Percentiles rank a stretch among this genome's conserved stretches.
These are phyloP conservation scores for Vicia faba DNA, from an alignment of 306 rosid genomes.

Conservation along the genomic window DNA sequence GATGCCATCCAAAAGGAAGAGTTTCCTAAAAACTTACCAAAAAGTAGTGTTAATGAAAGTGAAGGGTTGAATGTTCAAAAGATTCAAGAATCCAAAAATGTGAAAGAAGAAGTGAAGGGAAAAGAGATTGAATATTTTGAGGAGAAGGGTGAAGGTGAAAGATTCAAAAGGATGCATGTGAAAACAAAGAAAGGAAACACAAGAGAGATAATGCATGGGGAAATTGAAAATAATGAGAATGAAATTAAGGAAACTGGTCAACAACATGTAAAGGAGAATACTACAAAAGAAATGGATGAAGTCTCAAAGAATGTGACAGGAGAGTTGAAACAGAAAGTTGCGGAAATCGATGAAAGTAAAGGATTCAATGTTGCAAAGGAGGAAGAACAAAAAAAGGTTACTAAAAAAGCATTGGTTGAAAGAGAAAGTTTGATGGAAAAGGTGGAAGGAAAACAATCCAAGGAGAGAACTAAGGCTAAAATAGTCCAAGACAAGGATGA, in stretches of 20 bases:
- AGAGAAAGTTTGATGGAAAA: slow-evolving; percentile 19
- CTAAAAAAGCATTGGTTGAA: slow-evolving; percentile 12
- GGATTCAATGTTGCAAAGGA: background rate
- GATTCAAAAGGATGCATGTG: background rate
- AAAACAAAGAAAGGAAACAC: slow-evolving; percentile 14
- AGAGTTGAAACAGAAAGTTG: background rate
- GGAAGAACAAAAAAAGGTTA: slow-evolving; percentile 18
- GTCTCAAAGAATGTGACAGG: background rate
- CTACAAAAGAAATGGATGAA: slow-evolving; percentile 6
- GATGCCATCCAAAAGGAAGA: background rate
- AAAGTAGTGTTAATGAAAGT: background rate
- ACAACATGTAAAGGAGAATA: background rate
- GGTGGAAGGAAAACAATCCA: slow-evolving; percentile 12
- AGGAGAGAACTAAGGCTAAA: background rate
- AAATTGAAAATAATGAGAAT: slow-evolving; percentile 5
- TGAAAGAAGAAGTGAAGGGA: background rate
- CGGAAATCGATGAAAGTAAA: background rate
- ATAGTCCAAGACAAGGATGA: background rate
- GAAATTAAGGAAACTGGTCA: background rate
- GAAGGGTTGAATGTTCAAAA: slow-evolving; percentile 10
- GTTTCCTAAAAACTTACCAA: slow-evolving; percentile 21
- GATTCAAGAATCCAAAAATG: slow-evolving; percentile 2
- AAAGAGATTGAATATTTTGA: slow-evolving; percentile 9
- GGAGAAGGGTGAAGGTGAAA: slow-evolving; percentile 12
- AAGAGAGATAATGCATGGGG: slow-evolving; percentile 5